Evolutionary conservation across 352 stramenopile species (phyloP).

Genomic region (Pythium vanterpoolii): DNA sequence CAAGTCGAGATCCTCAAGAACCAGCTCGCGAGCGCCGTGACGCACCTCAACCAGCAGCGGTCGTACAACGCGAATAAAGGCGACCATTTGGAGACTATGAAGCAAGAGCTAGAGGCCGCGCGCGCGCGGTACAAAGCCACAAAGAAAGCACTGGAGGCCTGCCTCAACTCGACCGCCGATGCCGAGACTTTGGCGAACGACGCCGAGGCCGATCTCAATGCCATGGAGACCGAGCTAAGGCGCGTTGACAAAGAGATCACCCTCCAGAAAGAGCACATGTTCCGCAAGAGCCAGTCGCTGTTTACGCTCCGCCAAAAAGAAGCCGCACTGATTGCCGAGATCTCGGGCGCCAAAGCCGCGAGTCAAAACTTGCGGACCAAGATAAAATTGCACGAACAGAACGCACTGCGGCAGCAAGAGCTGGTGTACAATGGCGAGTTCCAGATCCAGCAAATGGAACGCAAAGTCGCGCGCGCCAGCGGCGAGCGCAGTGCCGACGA

Average conservation of each 20-base stretch:
- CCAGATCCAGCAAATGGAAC: constrained; percentile 96
- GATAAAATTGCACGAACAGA: constrained; percentile 88
- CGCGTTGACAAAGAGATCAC: constrained; percentile 74
- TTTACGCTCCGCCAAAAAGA: constrained; percentile 88
- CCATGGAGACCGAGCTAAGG: constrained; percentile 60
- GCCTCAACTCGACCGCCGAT: constrained; percentile 68
- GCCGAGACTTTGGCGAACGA: constrained; percentile 83
- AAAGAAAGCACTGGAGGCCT: constrained; percentile 74
- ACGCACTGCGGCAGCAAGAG: constrained; percentile 90
- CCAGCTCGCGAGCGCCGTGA: constrained; percentile 86
- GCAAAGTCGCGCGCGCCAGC: constrained; percentile 91
- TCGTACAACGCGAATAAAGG: constrained; percentile 71
- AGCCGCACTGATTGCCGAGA: constrained; percentile 87
- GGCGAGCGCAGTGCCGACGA: constrained; percentile 94
- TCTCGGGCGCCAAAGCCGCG: constrained; percentile 87
- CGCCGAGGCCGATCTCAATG: constrained; percentile 70
- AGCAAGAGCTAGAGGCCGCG: constrained; percentile 65
- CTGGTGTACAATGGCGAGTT: constrained; percentile 96
- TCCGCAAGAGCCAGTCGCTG: constrained; percentile 89
- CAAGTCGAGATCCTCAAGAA: constrained; percentile 93
- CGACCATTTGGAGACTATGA: constrained; percentile 75
- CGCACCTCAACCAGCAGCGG: constrained; percentile 77
- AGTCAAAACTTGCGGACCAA: constrained; percentile 89
- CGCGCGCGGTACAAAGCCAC: constrained; percentile 75
- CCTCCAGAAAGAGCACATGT: constrained; percentile 91